phyloP scores from a whole-genome alignment of 192 early-diverging fungal species.

The Geranomyces variabilis region DNA sequence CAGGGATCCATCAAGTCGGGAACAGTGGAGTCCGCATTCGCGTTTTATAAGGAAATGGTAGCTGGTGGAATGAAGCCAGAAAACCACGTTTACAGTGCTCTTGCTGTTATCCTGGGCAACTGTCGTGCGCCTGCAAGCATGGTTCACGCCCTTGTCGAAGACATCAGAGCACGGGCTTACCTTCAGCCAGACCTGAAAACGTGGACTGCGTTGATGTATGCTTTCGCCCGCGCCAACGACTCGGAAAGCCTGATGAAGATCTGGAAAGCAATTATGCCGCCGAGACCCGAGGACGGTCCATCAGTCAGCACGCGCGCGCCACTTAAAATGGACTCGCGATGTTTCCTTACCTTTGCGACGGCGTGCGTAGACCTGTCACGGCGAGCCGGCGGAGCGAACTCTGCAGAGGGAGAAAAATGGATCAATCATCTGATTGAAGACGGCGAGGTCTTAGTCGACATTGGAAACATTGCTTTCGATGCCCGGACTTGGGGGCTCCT shows the following conservation, averaged over 20 bases:
- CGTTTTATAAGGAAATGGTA: conserved; percentile 21
- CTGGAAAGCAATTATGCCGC: conserved; percentile 12
- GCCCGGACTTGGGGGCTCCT: background rate
- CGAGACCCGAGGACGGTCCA: background rate
- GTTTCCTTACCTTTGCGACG: conserved; percentile 3
- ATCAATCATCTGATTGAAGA: conserved; percentile 4
- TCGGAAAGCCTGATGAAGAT: conserved; percentile 6
- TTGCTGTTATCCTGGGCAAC: conserved; percentile 6
- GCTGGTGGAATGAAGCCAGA: conserved; percentile 17
- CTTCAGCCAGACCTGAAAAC: conserved; percentile 11
- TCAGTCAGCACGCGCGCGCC: background rate
- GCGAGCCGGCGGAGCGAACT: background rate
- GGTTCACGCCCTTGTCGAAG: conserved; percentile 7
- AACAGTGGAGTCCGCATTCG: background rate
- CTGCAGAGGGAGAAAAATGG: conserved; percentile 5
- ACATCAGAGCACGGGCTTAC: background rate
- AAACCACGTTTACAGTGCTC: conserved; percentile 16
- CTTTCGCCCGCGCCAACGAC: conserved; percentile 14
- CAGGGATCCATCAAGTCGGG: conserved; percentile 1
- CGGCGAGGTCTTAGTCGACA: background rate
- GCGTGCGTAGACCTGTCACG: conserved; percentile 1
- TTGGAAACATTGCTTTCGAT: background rate
- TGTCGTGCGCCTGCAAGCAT: background rate
- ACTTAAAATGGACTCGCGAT: conserved; percentile 5
- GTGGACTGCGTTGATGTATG: conserved; percentile 18